Evolutionary conservation across 2,329 filamentous ascomycete genomes (phyloP).

Genomic region (Monilinia aucupariae): DNA sequence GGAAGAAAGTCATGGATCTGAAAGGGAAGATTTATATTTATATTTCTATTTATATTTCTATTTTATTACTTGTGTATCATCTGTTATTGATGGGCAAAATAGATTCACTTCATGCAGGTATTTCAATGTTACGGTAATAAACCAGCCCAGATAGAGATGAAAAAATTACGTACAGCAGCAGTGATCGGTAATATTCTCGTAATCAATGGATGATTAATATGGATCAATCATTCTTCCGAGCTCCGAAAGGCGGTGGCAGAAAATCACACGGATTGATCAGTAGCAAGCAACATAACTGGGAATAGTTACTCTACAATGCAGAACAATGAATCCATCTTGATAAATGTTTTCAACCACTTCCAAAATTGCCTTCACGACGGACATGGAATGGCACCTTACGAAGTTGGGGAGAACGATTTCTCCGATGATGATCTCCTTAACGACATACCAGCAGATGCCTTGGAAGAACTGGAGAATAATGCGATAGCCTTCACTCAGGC

Average conservation of each 20-base stretch:
- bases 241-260: slow-evolving; percentile 18
- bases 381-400: slow-evolving; percentile 36
- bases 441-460: slow-evolving; percentile 49
- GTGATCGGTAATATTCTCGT: too few relatives aligned
- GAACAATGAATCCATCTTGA: background rate
- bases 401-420: slow-evolving; percentile 50
- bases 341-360: background rate
- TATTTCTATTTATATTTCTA: background rate
- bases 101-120: background rate
- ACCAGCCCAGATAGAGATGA: too few relatives aligned
- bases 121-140: too few relatives aligned
- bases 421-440: slow-evolving; percentile 62
- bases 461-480: slow-evolving; percentile 59
- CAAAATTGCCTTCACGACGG: slow-evolving; percentile 30
- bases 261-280: background rate
- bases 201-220: too few relatives aligned
- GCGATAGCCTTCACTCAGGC: slow-evolving; percentile 53
- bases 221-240: background rate
- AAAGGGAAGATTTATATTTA: too few relatives aligned
- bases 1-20: too few relatives aligned
- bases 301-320: background rate
- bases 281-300: background rate
- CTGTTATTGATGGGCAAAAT: background rate
- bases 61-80: too few relatives aligned
- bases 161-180: too few relatives aligned